Base-by-base conservation (phyloP, 768 basidiomycete genomes). In the Amanita jacksonii region DNA sequence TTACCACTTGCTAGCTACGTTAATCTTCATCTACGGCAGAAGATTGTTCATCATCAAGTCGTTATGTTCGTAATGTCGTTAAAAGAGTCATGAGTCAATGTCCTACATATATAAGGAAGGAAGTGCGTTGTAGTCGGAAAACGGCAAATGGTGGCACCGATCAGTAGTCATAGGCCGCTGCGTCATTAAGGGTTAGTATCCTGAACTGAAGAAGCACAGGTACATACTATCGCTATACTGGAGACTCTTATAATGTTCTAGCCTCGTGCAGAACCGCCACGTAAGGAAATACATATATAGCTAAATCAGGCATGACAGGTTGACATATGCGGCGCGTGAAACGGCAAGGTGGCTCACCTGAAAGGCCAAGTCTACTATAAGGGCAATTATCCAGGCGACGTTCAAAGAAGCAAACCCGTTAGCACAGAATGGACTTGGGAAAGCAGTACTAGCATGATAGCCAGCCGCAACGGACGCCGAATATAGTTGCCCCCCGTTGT, bases 201-300 rank as follows among this genome's bases (percentile, higher is more conserved):
- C 41, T 42, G 47, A 48, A 54, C n/a, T n/a, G 46, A 35, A 51
- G 37, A 49, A 43, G 43, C 24, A 42, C 47, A 44, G 51, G 52
- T 38, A 49, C 61, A 73, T 57, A 80, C 81, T 80, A 60, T 76
- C 78, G 53, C 68, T 52, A 61, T 70, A 74, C 54, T 79, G 77
- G 75, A 85, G 71, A 52, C 60, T 63, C 25, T 64, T 58, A 63
- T 85, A 85, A 61, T 80, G 74, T 60, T 79, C 76, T 59, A 84
- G 61, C 52, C 79, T 68, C 60, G 77, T 81, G 54, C 73, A 72
- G 73, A 76, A 85, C 45, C 81, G 70, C 83, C 81, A 87, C 54
- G 67, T 69, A 60, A 84, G 63, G 68, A 85, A 83, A 60, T 72
- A 76, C 79, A 85, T 81, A 69, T 85, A 85, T 40, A 81, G 55